A percentile compares a stretch with the other conserved stretches of the same genome.
Conservation (phyloP, 208 protist species). For the Crithidia thermophila region DNA sequence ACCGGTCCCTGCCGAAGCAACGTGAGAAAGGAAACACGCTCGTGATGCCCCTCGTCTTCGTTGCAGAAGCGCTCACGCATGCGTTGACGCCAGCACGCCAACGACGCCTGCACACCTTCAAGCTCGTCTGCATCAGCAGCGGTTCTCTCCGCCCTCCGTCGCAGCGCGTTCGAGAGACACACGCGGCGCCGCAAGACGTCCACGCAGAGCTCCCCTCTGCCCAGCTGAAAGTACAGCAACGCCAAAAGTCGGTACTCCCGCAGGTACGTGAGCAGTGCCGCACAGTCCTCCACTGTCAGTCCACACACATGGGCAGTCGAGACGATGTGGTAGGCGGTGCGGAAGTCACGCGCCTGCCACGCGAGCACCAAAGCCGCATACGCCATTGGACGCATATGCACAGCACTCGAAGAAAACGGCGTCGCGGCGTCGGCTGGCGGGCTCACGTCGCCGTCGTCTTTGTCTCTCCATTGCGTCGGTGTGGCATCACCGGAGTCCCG, state of each 20-base stretch:
- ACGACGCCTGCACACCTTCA: background rate
- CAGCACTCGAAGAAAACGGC: background rate
- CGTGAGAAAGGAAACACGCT: background rate
- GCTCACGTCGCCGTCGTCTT: no score
- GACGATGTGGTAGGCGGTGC: conserved; percentile 52
- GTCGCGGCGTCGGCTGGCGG: no score
- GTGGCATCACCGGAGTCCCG: background rate
- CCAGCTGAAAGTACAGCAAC: conserved; percentile 53
- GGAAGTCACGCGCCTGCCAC: conserved; percentile 68
- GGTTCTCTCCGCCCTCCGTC: background rate
- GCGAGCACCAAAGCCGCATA: conserved; percentile 75
- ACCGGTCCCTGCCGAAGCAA: background rate
- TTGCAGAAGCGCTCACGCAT: conserved; percentile 9
- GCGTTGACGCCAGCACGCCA: conserved; percentile 12
- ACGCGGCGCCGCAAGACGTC: conserved; percentile 33
- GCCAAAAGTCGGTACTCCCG: conserved; percentile 76
- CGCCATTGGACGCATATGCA: conserved; percentile 47
- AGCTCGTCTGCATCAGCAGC: background rate
- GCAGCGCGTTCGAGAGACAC: conserved; percentile 19
- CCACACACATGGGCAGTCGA: conserved; percentile 7
- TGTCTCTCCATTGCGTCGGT: no score
- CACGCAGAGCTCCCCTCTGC: conserved; percentile 31
- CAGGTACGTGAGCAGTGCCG: conserved; percentile 55
- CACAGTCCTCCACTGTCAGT: conserved; percentile 61
- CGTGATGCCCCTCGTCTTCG: background rate